Percentiles rank a stretch among this genome's conserved stretches.
Evolutionary conservation across 768 basidiomycete species (phyloP).

Genomic region (Lactifluus piperatus): DNA sequence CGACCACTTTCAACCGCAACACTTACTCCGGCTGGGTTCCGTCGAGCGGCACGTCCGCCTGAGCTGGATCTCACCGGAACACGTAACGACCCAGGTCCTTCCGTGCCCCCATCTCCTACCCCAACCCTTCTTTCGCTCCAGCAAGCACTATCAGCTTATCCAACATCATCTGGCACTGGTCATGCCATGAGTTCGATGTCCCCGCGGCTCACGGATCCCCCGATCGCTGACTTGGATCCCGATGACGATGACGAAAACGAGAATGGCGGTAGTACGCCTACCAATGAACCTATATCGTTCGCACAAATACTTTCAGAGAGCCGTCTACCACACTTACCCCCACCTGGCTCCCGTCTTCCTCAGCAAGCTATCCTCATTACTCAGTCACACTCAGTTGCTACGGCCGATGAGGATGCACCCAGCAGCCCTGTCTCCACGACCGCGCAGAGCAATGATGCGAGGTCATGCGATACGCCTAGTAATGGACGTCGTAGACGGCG

Average conservation of each 20-base stretch:
- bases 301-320: conserved; percentile 72
- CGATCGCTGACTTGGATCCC: conserved; percentile 28
- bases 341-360: conserved; percentile 51
- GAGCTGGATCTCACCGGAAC: conserved; percentile 50
- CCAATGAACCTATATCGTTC: conserved; percentile 57
- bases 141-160: conserved; percentile 49
- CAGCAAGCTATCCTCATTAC: conserved; percentile 63
- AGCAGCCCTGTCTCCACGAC: conserved; percentile 38
- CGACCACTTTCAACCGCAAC: conserved; percentile 16
- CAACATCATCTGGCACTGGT: conserved; percentile 25
- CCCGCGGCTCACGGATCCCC: conserved; percentile 16
- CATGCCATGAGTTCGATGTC: conserved; percentile 5
- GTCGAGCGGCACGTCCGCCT: conserved; percentile 47
- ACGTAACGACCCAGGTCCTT: conserved; percentile 20
- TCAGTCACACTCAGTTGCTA: conserved; percentile 31
- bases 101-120: conserved; percentile 44
- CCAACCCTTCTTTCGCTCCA: conserved; percentile 56
- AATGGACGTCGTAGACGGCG: conserved; percentile 45
- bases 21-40: conserved; percentile 19
- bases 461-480: conserved; percentile 21
- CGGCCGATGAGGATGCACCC: conserved; percentile 36
- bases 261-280: conserved; percentile 19
- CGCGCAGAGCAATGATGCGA: conserved; percentile 29
- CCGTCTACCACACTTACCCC: conserved; percentile 65
- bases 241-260: conserved; percentile 24